These are phyloP conservation scores for Camellia sinensis DNA, from an alignment of 148 eudicot species.

Conservation along the genomic window DNA sequence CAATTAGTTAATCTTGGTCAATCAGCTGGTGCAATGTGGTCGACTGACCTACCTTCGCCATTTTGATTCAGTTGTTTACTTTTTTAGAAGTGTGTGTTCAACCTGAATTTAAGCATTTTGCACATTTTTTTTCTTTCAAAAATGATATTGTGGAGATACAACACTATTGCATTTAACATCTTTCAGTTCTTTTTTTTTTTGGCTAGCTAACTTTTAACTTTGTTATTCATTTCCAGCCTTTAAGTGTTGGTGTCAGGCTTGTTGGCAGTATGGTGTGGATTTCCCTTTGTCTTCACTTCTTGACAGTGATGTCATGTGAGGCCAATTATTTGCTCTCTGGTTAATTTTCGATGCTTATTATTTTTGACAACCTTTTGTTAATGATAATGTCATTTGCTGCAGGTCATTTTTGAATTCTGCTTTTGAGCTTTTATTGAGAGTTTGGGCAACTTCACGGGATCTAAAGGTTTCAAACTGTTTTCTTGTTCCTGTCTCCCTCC, in stretches of 20 bases:
- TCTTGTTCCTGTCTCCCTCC: neutral
- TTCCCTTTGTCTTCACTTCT: conserved; percentile 62
- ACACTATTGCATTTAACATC: neutral
- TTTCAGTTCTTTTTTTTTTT: neutral
- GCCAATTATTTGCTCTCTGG: conserved; percentile 14
- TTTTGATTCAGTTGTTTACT: neutral
- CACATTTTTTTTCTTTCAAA: neutral
- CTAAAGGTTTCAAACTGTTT: conserved; percentile 54
- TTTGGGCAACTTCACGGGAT: conserved; percentile 93
- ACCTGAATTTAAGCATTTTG: neutral
- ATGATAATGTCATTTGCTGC: conserved; percentile 33
- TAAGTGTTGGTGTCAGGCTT: conserved; percentile 99
- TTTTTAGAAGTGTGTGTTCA: neutral
- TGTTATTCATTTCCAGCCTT: conserved; percentile 52
- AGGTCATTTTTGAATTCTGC: conserved; percentile 92
- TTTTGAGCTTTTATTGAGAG: conserved; percentile 87
- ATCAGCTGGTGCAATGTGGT: neutral
- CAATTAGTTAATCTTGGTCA: neutral
- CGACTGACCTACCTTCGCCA: neutral
- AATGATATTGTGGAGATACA: neutral
- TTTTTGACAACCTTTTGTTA: conserved; percentile 8
- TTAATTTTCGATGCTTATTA: conserved; percentile 10
- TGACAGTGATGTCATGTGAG: conserved; percentile 92
- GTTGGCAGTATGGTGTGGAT: conserved; percentile 66
- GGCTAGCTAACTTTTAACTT: neutral